Conservation (phyloP, 345 rosid species). For the Moringa oleifera region DNA sequence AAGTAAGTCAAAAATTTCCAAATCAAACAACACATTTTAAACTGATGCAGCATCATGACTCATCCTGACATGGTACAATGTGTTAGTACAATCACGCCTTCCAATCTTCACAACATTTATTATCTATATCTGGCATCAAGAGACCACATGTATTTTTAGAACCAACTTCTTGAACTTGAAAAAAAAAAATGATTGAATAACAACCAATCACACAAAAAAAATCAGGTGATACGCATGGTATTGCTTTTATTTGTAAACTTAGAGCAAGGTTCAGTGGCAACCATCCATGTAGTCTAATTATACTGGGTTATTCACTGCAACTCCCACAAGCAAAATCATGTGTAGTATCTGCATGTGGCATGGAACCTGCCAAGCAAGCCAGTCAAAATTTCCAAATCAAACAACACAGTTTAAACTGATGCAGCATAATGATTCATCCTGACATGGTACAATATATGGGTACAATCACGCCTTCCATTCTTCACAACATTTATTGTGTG, state of each 20-base stretch:
- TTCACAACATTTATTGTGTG: neutral
- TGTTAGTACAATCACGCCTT: too few species aligned
- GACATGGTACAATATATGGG: too few species aligned
- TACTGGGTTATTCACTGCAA: too few species aligned
- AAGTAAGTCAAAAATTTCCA: neutral
- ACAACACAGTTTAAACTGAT: neutral
- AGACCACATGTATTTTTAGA: neutral
- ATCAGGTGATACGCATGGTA: neutral
- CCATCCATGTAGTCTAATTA: too few species aligned
- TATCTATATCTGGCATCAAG: neutral
- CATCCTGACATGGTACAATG: too few species aligned
- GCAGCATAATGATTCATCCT: too few species aligned
- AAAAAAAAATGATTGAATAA: neutral
- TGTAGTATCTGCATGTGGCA: too few species aligned
- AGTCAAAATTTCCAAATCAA: neutral
- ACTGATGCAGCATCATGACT: too few species aligned
- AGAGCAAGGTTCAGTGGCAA: too few species aligned
- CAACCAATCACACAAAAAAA: neutral
- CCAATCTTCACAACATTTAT: neutral
- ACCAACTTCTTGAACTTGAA: neutral
- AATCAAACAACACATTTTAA: neutral
- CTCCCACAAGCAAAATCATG: too few species aligned
- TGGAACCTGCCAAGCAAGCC: neutral
- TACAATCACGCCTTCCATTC: neutral
- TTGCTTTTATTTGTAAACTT: too few species aligned